phyloP scores from a whole-genome alignment of 345 rosid species.

The Trapa incisa region DNA sequence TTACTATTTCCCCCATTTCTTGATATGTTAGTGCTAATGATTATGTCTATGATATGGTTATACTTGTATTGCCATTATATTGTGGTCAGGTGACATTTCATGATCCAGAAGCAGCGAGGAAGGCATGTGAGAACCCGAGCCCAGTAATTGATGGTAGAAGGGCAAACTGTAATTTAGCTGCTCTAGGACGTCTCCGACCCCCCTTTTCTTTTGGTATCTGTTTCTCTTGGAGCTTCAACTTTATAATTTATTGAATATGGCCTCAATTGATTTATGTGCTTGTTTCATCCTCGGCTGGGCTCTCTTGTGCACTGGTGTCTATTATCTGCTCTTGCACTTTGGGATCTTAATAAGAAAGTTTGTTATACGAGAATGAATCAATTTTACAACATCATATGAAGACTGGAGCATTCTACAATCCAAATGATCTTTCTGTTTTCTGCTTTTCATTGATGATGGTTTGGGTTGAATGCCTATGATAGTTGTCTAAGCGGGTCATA shows the following conservation, averaged over 20 bases:
- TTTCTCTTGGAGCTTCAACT: background rate
- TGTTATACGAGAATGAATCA: background rate
- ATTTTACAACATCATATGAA: background rate
- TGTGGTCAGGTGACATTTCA: constrained; percentile 16
- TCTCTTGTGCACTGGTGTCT: background rate
- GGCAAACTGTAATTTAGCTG: constrained; percentile 30
- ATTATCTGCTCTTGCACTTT: background rate
- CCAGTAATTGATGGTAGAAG: constrained; percentile 32
- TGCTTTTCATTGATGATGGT: background rate
- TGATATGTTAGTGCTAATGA: constrained; percentile 8
- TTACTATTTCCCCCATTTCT: background rate
- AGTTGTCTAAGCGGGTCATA: background rate
- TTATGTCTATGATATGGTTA: constrained; percentile 14
- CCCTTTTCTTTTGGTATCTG: constrained; percentile 15
- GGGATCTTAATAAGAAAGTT: background rate
- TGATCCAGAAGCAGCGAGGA: constrained; percentile 15
- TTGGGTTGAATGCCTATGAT: background rate
- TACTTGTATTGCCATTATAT: constrained; percentile 11
- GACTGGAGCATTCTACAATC: background rate
- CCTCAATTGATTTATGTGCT: background rate
- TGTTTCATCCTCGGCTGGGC: background rate
- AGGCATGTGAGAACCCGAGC: constrained; percentile 29
- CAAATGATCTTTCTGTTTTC: background rate
- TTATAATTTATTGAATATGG: background rate
- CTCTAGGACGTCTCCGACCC: constrained; percentile 23